These are phyloP conservation scores for Plenodomus biglobosus DNA, from an alignment of 2,329 filamentous ascomycete species.

Conservation along the genomic window DNA sequence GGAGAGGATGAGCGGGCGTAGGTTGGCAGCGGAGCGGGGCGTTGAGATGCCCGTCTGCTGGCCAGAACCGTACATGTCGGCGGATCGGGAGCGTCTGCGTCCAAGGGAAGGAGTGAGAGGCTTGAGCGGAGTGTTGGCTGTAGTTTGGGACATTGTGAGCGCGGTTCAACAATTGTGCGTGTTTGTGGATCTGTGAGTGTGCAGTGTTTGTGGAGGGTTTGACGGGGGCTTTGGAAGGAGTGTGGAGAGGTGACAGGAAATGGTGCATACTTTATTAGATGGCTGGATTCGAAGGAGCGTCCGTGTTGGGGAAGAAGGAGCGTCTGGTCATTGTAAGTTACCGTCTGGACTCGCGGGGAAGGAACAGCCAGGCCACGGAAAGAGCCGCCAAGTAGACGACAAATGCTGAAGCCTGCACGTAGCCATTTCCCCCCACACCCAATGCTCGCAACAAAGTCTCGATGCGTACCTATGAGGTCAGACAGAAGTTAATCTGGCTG, in stretches of 20 bases:
- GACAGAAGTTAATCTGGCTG: conserved; percentile 44
- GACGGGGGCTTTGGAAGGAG: conserved; percentile 21
- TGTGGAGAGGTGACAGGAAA: conserved; percentile 7
- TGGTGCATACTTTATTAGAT: neutral
- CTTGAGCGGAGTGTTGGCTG: neutral
- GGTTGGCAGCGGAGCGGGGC: conserved; percentile 87
- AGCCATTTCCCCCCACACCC: neutral
- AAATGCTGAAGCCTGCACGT: neutral
- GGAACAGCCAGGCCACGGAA: conserved; percentile 2
- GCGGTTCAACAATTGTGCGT: neutral
- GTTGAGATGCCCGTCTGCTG: conserved; percentile 96
- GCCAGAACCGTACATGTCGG: conserved; percentile 76
- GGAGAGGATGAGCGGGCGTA: conserved; percentile 84
- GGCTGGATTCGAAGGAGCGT: conserved; percentile 16
- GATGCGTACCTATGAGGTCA: conserved; percentile 22
- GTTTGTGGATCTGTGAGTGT: no score
- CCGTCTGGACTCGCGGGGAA: conserved; percentile 14
- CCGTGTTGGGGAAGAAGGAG: conserved; percentile 19
- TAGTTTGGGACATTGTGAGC: neutral
- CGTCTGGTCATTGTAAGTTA: conserved; percentile 25
- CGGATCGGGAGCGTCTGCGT: conserved; percentile 9
- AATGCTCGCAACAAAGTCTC: conserved; percentile 18
- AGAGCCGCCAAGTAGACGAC: neutral
- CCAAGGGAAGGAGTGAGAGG: conserved; percentile 3
- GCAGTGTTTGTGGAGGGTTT: no score